phyloP scores from a whole-genome alignment of 495 filamentous ascomycete species.

The Lepidopterella palustris region DNA sequence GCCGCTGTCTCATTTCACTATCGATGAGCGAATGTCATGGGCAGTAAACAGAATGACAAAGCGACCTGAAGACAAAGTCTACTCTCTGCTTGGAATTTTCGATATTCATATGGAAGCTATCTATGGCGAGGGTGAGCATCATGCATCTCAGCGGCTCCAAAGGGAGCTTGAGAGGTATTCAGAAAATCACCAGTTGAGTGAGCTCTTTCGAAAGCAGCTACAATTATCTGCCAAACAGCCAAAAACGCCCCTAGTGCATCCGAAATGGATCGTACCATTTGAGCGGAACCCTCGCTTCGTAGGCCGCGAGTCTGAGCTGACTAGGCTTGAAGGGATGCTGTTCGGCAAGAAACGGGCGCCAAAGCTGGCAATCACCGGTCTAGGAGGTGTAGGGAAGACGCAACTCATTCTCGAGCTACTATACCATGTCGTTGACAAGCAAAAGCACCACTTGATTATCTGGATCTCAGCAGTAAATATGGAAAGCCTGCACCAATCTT shows the following conservation, averaged over 20 bases:
- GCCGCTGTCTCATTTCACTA: slow-evolving; percentile 9
- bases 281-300: slow-evolving; percentile 5
- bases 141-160: neutral
- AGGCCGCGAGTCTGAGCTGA: slow-evolving; percentile 7
- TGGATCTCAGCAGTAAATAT: slow-evolving; percentile 1
- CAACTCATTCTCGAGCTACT: neutral
- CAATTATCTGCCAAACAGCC: slow-evolving; percentile 1
- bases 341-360: neutral
- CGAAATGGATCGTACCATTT: slow-evolving; percentile 2
- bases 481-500: slow-evolving; percentile 2
- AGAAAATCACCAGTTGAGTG: neutral
- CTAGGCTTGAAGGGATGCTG: slow-evolving; percentile 5
- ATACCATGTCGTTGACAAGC: neutral
- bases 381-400: slow-evolving; percentile 1
- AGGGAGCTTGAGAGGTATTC: slow-evolving; percentile 5
- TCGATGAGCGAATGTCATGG: slow-evolving; percentile 27
- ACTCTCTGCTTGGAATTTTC: slow-evolving; percentile 22
- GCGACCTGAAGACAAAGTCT: slow-evolving; percentile 20
- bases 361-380: neutral
- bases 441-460: neutral
- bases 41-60: slow-evolving; percentile 25
- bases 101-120: slow-evolving; percentile 16
- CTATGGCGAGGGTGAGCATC: slow-evolving; percentile 13
- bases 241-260: neutral
- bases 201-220: neutral